phyloP scores from a whole-genome alignment of 805 yeast genomes.

The Cyberlindnera euphorbiiphila region DNA sequence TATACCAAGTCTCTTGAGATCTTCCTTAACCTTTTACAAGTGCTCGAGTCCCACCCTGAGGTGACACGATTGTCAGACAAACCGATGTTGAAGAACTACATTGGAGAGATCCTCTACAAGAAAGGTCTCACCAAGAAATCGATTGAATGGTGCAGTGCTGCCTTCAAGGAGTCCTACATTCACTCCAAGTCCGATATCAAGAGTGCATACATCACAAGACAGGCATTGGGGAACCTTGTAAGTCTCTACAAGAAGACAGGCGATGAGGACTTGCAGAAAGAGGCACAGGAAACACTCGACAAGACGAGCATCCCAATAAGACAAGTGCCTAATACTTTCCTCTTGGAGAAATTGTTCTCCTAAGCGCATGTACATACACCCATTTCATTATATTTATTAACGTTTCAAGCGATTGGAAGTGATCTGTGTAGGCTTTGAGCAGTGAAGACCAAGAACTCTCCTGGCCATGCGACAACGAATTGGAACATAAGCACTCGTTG shows the following conservation, averaged over 20 bases:
- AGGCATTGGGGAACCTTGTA: slow-evolving; percentile 33
- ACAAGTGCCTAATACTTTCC: slow-evolving; percentile 3
- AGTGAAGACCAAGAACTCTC: too few relatives aligned
- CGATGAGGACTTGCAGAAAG: slow-evolving; percentile 12
- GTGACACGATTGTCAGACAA: neutral
- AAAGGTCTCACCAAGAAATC: slow-evolving; percentile 32
- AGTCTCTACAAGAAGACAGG: slow-evolving; percentile 16
- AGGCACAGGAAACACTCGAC: slow-evolving; percentile 13
- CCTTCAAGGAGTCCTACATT: slow-evolving; percentile 32
- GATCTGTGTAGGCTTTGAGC: too few relatives aligned
- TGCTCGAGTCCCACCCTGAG: slow-evolving; percentile 8
- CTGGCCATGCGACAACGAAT: too few relatives aligned
- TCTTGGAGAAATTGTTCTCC: slow-evolving; percentile 11
- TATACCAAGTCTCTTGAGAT: slow-evolving; percentile 31
- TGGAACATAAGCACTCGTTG: slow-evolving; percentile 4
- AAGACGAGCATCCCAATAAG: slow-evolving; percentile 9
- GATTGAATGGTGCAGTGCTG: slow-evolving; percentile 38
- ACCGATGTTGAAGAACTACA: slow-evolving; percentile 38
- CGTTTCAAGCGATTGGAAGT: too few relatives aligned
- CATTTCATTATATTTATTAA: neutral
- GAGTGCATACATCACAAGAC: slow-evolving; percentile 36
- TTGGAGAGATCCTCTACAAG: slow-evolving; percentile 41
- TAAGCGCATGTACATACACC: neutral
- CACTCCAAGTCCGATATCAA: slow-evolving; percentile 32
- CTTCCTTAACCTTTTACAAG: slow-evolving; percentile 29